Base-by-base conservation (phyloP, 1,139 yeast species). In the Magnusiomyces tetraspermus region DNA sequence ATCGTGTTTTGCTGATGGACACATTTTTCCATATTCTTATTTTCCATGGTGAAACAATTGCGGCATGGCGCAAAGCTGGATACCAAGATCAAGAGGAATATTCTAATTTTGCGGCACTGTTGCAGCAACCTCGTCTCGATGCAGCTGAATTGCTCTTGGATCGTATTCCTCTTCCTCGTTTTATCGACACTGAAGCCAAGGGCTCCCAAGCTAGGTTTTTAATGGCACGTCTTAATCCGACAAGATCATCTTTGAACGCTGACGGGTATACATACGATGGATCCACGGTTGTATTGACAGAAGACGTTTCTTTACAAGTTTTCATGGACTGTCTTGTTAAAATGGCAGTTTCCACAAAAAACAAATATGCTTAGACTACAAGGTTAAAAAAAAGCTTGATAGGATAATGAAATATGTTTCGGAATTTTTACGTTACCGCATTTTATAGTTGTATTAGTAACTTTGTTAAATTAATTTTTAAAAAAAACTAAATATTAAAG, bases 281-380 rank as follows among this genome's bases (percentile, higher is more conserved):
- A 47, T 70, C 79, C 19, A 89, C 95, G 19, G 88, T 88, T 61
- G 96, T 90, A 47, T 80, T 90, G 67, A 90, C 97, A 33, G 97
- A 90, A 71, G 97, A 90, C 73, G 97, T 89, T 46, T 82, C 92
- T 49, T 76, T 89, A 67, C 95, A 89, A 73, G 88, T 86, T 41
- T 89, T 89, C 67, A 89, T 89, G 94, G 79, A 83, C 55, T 96
- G 88, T 71, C 78, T 89, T 65, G 90, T 86, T 66, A 85, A 85
- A 69, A 77, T 87, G 17, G 45, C 51, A 19, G 57, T 52, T 4
- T 46, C 56, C 2, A 31, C 56, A 15, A 53, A 46, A 33, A 42
- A 43, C n/a, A 51, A 51, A 38, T 13, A 40, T 45, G 6, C 46
- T 52, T 28, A 37, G 24, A 30, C 30, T 33, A 26, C 42, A 49